A percentile compares a stretch with the other conserved stretches of the same genome.
Conservation (phyloP, 441 rosid species). For the Aleurites moluccanus region DNA sequence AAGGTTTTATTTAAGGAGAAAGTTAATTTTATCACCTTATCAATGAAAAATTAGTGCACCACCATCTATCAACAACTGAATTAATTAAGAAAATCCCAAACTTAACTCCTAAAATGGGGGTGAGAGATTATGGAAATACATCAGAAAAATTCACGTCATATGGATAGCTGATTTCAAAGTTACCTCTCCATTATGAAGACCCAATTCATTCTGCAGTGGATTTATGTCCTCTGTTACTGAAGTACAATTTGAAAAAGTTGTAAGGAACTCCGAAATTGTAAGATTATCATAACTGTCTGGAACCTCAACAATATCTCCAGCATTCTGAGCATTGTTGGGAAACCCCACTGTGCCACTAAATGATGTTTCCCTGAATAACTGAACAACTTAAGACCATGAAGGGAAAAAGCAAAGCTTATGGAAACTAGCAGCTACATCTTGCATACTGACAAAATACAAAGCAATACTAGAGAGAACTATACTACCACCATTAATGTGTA, state of each 20-base stretch:
- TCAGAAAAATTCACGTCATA: slow-evolving; percentile 1
- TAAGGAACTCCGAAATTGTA: slow-evolving; percentile 65
- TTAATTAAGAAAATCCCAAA: not conserved
- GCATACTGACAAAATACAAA: slow-evolving; percentile 13
- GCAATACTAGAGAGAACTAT: slow-evolving; percentile 2
- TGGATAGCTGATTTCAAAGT: slow-evolving; percentile 22
- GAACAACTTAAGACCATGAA: slow-evolving; percentile 21
- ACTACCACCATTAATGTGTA: not conserved
- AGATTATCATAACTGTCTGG: slow-evolving; percentile 72
- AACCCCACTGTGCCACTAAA: slow-evolving; percentile 42
- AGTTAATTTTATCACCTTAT: not conserved
- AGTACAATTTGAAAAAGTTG: slow-evolving; percentile 50
- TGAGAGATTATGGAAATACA: not conserved
- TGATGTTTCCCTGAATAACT: slow-evolving; percentile 57
- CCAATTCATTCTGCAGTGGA: slow-evolving; percentile 48
- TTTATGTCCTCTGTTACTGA: slow-evolving; percentile 50
- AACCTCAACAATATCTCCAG: slow-evolving; percentile 49
- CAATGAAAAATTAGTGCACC: not conserved
- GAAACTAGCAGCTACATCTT: slow-evolving; percentile 9
- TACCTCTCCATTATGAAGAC: slow-evolving; percentile 75
- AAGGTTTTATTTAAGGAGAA: not conserved
- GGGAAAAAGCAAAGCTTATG: slow-evolving; percentile 16
- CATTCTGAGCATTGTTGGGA: slow-evolving; percentile 31
- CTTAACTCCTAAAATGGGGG: not conserved
- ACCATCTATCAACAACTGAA: not conserved